Base-by-base conservation (phyloP, 768 basidiomycete genomes). In the Brasilioporus rufonigricans region DNA sequence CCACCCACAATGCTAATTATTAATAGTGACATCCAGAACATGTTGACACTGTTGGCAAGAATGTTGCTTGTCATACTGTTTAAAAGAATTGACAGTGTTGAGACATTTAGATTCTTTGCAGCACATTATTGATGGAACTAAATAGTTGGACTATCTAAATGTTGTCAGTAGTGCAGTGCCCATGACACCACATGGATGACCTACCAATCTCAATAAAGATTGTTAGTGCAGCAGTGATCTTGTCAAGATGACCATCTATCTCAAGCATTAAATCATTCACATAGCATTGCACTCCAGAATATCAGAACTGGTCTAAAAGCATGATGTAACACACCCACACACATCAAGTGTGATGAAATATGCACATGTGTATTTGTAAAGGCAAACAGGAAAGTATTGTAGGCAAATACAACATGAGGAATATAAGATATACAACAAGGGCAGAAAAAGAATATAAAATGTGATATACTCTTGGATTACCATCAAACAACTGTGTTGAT, bases 61-160 rank as follows among this genome's bases (percentile, higher is more conserved):
- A 65, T 36, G 7, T 23, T 71, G 5, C 64, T 69, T 12, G 63
- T 73, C 40, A 46, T 60, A 16, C 61, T 55, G 52, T 60, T 74
- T 3, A 81, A 81, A 63, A 81, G 76, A 14, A 81, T 81, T 19
- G 79, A 80, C n/a, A 80, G 68, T 1, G 79, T 81, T 46, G 80
- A 80, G 43, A 80, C 63, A 45, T 81, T 58, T 45, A 80, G 63
- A 46, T 81, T 80, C 45, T 66, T 62, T 7, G 77, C 66, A 11
- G 73, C 77, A 35, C 80, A 80, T 45, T 79, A 74, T 61, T 81
- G 79, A 27, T 79, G 79, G 50, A 77, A 79, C 49, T 78, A 74
- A 38, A 81, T 79, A 4, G 77, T 79, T 9, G 79, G 79, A 21
- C 82, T 76, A 52, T 80, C 78, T 80, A 44, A 18, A 6, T 18